Evolutionary conservation across 805 yeast genomes (phyloP), one percentile per base, ranked within the genome.

Genomic region (Starmera caribaea): DNA sequence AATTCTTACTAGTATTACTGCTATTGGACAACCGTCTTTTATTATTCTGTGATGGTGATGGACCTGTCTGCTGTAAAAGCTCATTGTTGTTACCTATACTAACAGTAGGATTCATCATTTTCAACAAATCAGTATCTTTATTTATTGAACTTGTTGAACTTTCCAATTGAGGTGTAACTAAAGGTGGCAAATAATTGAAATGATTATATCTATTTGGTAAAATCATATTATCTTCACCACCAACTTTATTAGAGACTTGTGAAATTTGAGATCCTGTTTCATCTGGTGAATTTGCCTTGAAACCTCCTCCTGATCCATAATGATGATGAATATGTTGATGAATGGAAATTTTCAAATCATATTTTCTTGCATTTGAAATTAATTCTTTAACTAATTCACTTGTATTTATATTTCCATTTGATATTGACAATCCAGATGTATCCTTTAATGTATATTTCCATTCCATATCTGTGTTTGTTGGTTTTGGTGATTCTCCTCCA

Each of bases 261-360:
- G 53, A 48, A 11, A 41, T 5, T 27, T 49, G 51, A 8, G 54
- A 48, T 0, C 51, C 16, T 29, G 41, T 48, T n/a, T 49, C 55
- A 2, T 40, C 53, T 8, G 57, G 54, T 7, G 55, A 47, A 5
- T 38, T 43, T 3, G 36, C 45, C 34, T 46, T 48, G 5, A 76
- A 74, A 39, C 71, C 74, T 16, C 65, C 35, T 33, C 34, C 50
- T 29, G 48, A 47, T 4, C 62, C 67, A 58, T 81, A 80, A 58
- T 83, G 88, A 54, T 85, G 85, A 58, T 84, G 90, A 35, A 82
- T 78, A 57, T 85, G 95, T 56, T 87, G 95, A 59, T 87, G 95
- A 16, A 87, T 73, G 4, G 87, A 79, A 12, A 87, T 68, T 35
- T 73, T 69, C 34, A 82, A 61, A 15, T 73, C 69, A 47, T 74